Percentiles rank a stretch among this genome's conserved stretches.
phyloP scores from a whole-genome alignment of 2,329 filamentous ascomycete species.

The Chaetomiaceae sp. region DNA sequence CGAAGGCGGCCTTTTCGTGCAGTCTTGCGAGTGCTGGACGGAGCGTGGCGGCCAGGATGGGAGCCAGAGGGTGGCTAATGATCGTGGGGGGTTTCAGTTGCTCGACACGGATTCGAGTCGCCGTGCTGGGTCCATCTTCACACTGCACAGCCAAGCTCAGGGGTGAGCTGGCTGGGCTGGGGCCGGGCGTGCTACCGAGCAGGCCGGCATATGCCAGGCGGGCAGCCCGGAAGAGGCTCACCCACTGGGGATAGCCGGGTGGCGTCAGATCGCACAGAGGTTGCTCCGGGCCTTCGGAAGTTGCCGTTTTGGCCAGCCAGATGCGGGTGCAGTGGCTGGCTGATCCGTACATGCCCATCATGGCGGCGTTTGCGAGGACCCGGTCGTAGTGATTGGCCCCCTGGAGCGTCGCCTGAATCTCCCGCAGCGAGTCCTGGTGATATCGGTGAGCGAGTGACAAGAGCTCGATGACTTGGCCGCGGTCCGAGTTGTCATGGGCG shows the following conservation, averaged over 20 bases:
- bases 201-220: slow-evolving; percentile 33
- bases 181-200: slow-evolving; percentile 16
- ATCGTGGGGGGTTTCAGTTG: neutral
- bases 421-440: slow-evolving; percentile 35
- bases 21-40: slow-evolving; percentile 16
- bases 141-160: neutral
- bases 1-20: slow-evolving; percentile 14
- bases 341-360: slow-evolving; percentile 40
- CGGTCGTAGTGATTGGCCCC: slow-evolving; percentile 31
- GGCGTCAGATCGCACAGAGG: slow-evolving; percentile 28
- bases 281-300: neutral
- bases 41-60: slow-evolving; percentile 23
- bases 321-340: slow-evolving; percentile 36
- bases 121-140: neutral
- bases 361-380: slow-evolving; percentile 35
- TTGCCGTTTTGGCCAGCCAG: slow-evolving; percentile 28
- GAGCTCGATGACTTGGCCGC: slow-evolving; percentile 31
- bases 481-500: neutral
- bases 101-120: neutral
- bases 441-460: slow-evolving; percentile 33
- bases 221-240: slow-evolving; percentile 34
- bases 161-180: slow-evolving; percentile 9
- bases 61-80: slow-evolving; percentile 14
- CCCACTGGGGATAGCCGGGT: slow-evolving; percentile 35
- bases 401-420: slow-evolving; percentile 34